Conservation (phyloP, 106 monocot genomes). For the Cymbidium sinense region DNA sequence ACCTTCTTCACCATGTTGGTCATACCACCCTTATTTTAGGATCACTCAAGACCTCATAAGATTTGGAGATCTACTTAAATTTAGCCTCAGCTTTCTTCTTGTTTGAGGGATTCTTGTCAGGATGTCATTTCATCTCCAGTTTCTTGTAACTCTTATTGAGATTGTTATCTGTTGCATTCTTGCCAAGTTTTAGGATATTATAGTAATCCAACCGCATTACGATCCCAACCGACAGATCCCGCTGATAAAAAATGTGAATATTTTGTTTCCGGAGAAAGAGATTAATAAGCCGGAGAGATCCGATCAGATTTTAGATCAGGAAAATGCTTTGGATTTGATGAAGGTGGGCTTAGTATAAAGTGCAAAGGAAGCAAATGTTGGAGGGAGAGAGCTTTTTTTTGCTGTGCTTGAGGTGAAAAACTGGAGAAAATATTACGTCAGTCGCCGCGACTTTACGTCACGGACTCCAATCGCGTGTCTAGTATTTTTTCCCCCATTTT, state of each 20-base stretch:
- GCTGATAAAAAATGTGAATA: not conserved
- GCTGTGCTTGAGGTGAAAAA: too few relatives aligned
- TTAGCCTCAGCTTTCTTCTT: conserved; percentile 50
- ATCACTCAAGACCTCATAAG: conserved; percentile 66
- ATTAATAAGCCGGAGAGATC: not conserved
- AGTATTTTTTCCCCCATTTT: too few relatives aligned
- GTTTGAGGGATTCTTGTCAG: conserved; percentile 45
- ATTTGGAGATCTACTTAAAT: conserved; percentile 58
- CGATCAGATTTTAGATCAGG: not conserved
- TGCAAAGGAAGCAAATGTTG: too few relatives aligned
- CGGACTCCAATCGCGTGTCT: too few relatives aligned
- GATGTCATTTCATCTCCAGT: conserved; percentile 56
- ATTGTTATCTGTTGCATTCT: conserved; percentile 30
- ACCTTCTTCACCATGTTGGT: conserved; percentile 60
- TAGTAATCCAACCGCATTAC: conserved; percentile 52
- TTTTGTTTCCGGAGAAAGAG: not conserved
- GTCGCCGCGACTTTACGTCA: too few relatives aligned
- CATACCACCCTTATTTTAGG: conserved; percentile 42
- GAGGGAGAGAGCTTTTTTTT: not conserved
- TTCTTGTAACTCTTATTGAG: conserved; percentile 43
- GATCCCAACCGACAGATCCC: not conserved
- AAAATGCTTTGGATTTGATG: not conserved
- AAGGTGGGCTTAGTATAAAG: too few relatives aligned
- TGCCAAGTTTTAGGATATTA: conserved; percentile 24
- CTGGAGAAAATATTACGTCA: too few relatives aligned